These are phyloP conservation scores for Cercophora scortea DNA, from an alignment of 495 filamentous ascomycete genomes.

Conservation along the genomic window DNA sequence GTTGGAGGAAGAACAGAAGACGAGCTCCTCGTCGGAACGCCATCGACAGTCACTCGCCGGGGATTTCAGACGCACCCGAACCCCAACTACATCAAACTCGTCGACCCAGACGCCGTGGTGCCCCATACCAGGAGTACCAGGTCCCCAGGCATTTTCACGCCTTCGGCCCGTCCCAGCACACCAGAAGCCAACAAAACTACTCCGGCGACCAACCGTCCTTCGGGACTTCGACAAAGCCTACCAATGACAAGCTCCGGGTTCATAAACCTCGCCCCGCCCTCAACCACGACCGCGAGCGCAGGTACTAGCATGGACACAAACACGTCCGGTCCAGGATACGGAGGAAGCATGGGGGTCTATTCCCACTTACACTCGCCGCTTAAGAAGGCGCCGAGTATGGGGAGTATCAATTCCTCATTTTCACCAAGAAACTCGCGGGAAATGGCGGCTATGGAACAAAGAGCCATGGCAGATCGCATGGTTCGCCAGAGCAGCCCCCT, in stretches of 20 bases:
- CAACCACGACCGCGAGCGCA: no score
- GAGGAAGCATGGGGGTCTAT: slow-evolving; percentile 74
- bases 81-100: slow-evolving; percentile 72
- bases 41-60: slow-evolving; percentile 69
- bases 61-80: slow-evolving; percentile 82
- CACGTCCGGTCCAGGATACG: slow-evolving; percentile 20
- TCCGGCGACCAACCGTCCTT: not conserved
- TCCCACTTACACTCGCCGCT: slow-evolving; percentile 75
- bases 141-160: not conserved
- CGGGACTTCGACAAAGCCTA: slow-evolving; percentile 11
- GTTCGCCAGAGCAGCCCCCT: slow-evolving; percentile 19
- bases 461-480: slow-evolving; percentile 22
- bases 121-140: not conserved
- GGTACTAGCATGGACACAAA: no score
- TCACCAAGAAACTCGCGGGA: slow-evolving; percentile 46
- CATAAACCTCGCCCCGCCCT: no score
- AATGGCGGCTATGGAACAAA: slow-evolving; percentile 45
- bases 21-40: slow-evolving; percentile 56
- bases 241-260: not conserved
- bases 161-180: not conserved
- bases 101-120: slow-evolving; percentile 55
- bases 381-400: slow-evolving; percentile 51
- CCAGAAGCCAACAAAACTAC: not conserved
- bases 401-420: slow-evolving; percentile 27
- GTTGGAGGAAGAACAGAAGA: slow-evolving; percentile 41